These are phyloP conservation scores for Panicum miliaceum DNA, from an alignment of 176 grass and related monocot genomes.

Conservation along the genomic window DNA sequence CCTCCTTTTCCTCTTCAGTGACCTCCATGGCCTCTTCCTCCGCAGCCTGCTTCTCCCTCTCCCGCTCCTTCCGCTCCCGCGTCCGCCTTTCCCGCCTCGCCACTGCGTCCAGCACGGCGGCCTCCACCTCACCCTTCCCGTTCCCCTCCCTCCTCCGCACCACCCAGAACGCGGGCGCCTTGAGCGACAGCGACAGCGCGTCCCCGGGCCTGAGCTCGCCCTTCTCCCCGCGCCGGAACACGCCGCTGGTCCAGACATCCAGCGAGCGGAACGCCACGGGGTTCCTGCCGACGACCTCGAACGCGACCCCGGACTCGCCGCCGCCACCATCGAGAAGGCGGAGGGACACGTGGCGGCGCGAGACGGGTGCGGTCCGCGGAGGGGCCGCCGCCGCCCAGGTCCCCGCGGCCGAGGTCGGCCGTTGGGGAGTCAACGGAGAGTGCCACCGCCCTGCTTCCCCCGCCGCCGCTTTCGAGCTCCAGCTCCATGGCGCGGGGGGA, in stretches of 20 bases:
- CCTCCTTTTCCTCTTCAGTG: conserved; percentile 21
- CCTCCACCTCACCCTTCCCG: conserved; percentile 38
- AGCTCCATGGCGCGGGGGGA: conserved; percentile 45
- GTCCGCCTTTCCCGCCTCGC: conserved; percentile 69
- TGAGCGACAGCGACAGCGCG: conserved; percentile 63
- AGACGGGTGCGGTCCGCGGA: conserved; percentile 47
- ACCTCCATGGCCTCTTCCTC: conserved; percentile 50
- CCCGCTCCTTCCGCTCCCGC: conserved; percentile 59
- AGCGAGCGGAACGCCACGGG: conserved; percentile 57
- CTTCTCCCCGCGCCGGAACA: conserved; percentile 57
- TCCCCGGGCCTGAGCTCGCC: conserved; percentile 65
- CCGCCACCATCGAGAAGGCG: conserved; percentile 17
- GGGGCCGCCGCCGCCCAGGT: background rate
- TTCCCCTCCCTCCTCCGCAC: conserved; percentile 14
- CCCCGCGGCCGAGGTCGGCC: conserved; percentile 40
- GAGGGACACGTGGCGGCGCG: conserved; percentile 73
- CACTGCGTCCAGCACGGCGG: conserved; percentile 70
- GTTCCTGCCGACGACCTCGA: conserved; percentile 80
- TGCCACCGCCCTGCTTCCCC: background rate
- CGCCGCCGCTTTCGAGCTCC: conserved; percentile 21
- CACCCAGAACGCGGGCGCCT: conserved; percentile 61
- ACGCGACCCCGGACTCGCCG: conserved; percentile 38
- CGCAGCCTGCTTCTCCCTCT: conserved; percentile 38
- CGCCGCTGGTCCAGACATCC: background rate
- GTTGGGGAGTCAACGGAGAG: conserved; percentile 8